Evolutionary conservation across 2,329 filamentous ascomycete species (phyloP).

Genomic region (Blastomyces silverae): DNA sequence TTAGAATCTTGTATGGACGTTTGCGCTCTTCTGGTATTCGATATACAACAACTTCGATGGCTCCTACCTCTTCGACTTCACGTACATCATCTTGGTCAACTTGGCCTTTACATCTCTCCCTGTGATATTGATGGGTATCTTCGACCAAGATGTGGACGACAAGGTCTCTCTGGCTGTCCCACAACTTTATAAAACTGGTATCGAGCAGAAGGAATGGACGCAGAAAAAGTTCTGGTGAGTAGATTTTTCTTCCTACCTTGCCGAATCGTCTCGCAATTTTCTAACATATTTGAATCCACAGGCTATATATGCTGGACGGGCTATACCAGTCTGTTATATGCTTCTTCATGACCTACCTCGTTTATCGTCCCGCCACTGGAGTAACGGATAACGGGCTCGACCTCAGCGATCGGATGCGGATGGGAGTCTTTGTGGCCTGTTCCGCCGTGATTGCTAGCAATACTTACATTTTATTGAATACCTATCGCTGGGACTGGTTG

Average conservation of each 20-base stretch:
- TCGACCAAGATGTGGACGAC: slow-evolving; percentile 95
- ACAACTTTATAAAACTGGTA: slow-evolving; percentile 89
- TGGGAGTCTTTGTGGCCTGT: slow-evolving; percentile 81
- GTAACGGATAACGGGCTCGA: slow-evolving; percentile 66
- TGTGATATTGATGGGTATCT: slow-evolving; percentile 89
- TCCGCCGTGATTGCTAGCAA: slow-evolving; percentile 86
- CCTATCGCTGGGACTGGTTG: slow-evolving; percentile 97
- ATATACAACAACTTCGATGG: slow-evolving; percentile 95
- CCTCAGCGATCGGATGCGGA: slow-evolving; percentile 70
- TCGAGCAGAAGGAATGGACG: slow-evolving; percentile 95
- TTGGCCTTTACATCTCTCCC: slow-evolving; percentile 92
- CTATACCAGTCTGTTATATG: slow-evolving; percentile 89
- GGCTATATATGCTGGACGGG: slow-evolving; percentile 90
- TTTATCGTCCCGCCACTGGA: slow-evolving; percentile 63
- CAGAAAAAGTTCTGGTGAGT: slow-evolving; percentile 89
- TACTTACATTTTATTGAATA: slow-evolving; percentile 89
- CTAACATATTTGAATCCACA: slow-evolving; percentile 36
- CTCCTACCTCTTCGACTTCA: slow-evolving; percentile 95
- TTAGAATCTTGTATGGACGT: slow-evolving; percentile 93
- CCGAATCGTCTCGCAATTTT: slow-evolving; percentile 16
- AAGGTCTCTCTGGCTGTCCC: slow-evolving; percentile 89
- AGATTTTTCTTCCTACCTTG: slow-evolving; percentile 3
- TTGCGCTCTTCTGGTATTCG: slow-evolving; percentile 95
- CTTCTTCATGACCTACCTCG: slow-evolving; percentile 85
- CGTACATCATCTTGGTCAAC: slow-evolving; percentile 95